Evolutionary conservation across 2,329 filamentous ascomycete species (phyloP), one percentile per base, ranked within the genome.

Genomic region (Pestalotiopsis fici): DNA sequence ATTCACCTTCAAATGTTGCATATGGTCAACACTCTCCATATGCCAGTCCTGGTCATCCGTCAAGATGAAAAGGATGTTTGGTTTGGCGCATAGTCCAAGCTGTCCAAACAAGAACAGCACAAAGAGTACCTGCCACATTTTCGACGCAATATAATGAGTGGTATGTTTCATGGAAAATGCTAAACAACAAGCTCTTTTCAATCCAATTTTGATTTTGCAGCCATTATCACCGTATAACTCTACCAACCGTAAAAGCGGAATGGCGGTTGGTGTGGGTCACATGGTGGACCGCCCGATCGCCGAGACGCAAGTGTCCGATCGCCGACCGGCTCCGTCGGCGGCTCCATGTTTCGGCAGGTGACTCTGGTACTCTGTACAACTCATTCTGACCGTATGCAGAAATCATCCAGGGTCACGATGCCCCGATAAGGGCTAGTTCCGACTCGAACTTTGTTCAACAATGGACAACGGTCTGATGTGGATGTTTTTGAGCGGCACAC

Each of bases 11-110:
- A 61, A 13, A 15, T 35, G n/a, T 7, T 6, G 59, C 31, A 61
- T 61, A 21, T 61, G 31, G 2, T 83, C 78, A 6, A 89, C 69
- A 1, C 86, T 89, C 60, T 85, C 77, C 68, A 90, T 78, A 66
- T 86, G 83, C 2, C 85, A 74, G 69, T 90, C 88, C 72, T 90
- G 88, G 65, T 90, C 88, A 69, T 90, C 88, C 0, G 87, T 88
- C 27, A 90, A 77, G 68, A 90, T 83, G 72, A 90, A 88, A 55
- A 90, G 78, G 65, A 90, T 83, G 69, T 90, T 90, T 0, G 84
- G 81, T 27, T 64, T 25, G 43, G 43, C 18, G 21, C 43, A 50
- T 11, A 18, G n/a, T 50, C 55, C 55, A 6, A 27, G 21, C 3
- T 59, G 55, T 9, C 4, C 55, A 59, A 59, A 7, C 25, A 27